A percentile compares a stretch with the other conserved stretches of the same genome.
Conservation (phyloP, 257 asterid genomes). For the Gentiana straminea region DNA sequence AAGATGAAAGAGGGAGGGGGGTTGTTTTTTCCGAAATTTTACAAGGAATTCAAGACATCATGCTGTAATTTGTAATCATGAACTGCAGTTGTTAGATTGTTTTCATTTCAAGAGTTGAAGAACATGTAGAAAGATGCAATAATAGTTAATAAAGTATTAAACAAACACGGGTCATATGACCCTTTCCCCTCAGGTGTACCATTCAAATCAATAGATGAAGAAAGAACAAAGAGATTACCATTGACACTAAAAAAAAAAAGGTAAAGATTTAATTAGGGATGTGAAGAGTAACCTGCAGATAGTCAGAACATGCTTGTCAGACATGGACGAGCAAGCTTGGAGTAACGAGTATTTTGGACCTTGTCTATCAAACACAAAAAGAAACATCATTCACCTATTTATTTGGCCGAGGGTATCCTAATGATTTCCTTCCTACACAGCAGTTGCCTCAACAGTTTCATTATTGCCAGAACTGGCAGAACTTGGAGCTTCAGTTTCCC, state of each 20-base stretch:
- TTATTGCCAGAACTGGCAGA: slow-evolving; percentile 37
- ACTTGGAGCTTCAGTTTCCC: slow-evolving; percentile 64
- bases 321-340: slow-evolving; percentile 26
- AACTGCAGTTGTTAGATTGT: background rate
- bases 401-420: slow-evolving; percentile 9
- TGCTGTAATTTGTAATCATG: background rate
- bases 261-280: background rate
- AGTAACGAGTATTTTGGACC: slow-evolving; percentile 8
- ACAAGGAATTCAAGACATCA: too few relatives aligned
- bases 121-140: background rate
- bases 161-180: background rate
- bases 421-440: slow-evolving; percentile 27
- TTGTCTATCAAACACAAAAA: slow-evolving; percentile 15
- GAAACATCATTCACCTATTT: slow-evolving; percentile 24
- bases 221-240: background rate
- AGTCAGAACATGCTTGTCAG: slow-evolving; percentile 11
- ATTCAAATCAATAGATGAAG: background rate
- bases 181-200: background rate
- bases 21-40: too few relatives aligned
- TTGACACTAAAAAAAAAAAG: background rate
- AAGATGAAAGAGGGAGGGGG: background rate
- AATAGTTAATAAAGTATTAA: background rate
- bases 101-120: background rate
- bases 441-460: slow-evolving; percentile 36
- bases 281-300: slow-evolving; percentile 43